Percentiles rank a stretch among this genome's conserved stretches.
phyloP scores from a whole-genome alignment of 1,139 yeast genomes.

The Hanseniaspora uvarum region DNA sequence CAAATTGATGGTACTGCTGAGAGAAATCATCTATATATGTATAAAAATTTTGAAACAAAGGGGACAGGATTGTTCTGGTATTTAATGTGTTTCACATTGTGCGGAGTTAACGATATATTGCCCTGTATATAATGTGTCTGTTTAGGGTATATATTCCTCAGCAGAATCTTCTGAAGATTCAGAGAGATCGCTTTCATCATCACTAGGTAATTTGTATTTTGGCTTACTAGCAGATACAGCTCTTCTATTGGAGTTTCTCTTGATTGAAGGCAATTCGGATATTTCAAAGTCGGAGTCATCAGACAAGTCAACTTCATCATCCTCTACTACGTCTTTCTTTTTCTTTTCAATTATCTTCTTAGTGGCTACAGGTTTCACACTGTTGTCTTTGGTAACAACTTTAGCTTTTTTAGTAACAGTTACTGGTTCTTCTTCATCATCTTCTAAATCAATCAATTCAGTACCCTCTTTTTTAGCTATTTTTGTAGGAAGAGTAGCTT shows the following conservation, averaged over 20 bases:
- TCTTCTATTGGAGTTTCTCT: constrained; percentile 22
- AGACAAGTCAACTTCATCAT: constrained; percentile 5
- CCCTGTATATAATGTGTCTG: too few relatives aligned
- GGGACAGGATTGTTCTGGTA: not conserved
- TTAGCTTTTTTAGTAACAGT: constrained; percentile 10
- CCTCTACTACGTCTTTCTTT: constrained; percentile 2
- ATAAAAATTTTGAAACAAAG: not conserved
- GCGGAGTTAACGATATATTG: too few relatives aligned
- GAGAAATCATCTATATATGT: too few relatives aligned
- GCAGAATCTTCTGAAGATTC: not conserved
- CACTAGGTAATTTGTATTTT: constrained; percentile 23
- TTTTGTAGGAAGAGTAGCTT: not conserved
- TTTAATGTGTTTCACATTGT: not conserved
- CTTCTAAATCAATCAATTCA: not conserved
- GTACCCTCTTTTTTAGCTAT: constrained; percentile 1
- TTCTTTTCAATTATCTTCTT: constrained; percentile 7
- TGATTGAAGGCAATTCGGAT: constrained; percentile 7
- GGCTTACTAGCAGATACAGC: constrained; percentile 22
- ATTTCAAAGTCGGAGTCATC: constrained; percentile 17
- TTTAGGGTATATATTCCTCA: constrained; percentile 7
- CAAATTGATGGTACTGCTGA: too few relatives aligned
- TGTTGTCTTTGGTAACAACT: not conserved
- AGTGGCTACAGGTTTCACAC: constrained; percentile 20
- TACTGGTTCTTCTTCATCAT: not conserved
- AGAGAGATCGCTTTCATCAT: constrained; percentile 16